Evolutionary conservation across 1,284 basidiomycete species (phyloP).

Genomic region (Trichosporon sp.): DNA sequence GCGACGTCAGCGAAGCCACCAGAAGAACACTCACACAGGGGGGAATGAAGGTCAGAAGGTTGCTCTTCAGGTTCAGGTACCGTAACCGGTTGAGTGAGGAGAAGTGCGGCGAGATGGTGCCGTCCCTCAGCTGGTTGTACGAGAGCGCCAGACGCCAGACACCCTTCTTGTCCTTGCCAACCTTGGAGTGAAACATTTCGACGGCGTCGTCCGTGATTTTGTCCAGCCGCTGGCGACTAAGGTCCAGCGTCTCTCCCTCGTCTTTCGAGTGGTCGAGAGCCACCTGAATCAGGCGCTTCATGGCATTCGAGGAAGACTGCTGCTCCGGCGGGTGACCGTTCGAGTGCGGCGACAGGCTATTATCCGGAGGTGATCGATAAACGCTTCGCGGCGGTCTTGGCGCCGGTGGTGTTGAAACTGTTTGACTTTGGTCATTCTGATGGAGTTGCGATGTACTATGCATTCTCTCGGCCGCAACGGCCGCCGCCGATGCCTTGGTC

Average conservation of each 20-base stretch:
- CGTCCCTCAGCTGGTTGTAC: slow-evolving; percentile 72
- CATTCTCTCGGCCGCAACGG: background rate
- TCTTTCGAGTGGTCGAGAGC: slow-evolving; percentile 72
- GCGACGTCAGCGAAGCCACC: slow-evolving; percentile 18
- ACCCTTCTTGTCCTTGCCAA: slow-evolving; percentile 62
- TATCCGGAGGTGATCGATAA: slow-evolving; percentile 6
- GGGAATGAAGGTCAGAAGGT: slow-evolving; percentile 80
- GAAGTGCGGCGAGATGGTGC: slow-evolving; percentile 76
- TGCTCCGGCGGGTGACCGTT: background rate
- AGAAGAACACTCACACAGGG: slow-evolving; percentile 68
- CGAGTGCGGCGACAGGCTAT: slow-evolving; percentile 3
- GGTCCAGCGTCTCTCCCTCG: slow-evolving; percentile 75
- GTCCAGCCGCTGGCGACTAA: slow-evolving; percentile 71
- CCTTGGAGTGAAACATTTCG: slow-evolving; percentile 65
- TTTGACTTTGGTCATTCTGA: slow-evolving; percentile 2
- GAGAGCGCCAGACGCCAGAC: slow-evolving; percentile 82
- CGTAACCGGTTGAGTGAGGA: slow-evolving; percentile 73
- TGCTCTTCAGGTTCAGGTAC: slow-evolving; percentile 92
- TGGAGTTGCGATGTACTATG: background rate
- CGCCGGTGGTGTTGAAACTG: slow-evolving; percentile 2
- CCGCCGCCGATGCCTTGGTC: background rate
- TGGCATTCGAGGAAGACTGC: background rate
- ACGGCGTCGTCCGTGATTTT: slow-evolving; percentile 74
- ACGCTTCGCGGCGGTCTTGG: background rate
- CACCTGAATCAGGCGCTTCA: slow-evolving; percentile 60